Evolutionary conservation across 805 yeast genomes (phyloP), one percentile per base, ranked within the genome.

Genomic region (Candida odintsovae): DNA sequence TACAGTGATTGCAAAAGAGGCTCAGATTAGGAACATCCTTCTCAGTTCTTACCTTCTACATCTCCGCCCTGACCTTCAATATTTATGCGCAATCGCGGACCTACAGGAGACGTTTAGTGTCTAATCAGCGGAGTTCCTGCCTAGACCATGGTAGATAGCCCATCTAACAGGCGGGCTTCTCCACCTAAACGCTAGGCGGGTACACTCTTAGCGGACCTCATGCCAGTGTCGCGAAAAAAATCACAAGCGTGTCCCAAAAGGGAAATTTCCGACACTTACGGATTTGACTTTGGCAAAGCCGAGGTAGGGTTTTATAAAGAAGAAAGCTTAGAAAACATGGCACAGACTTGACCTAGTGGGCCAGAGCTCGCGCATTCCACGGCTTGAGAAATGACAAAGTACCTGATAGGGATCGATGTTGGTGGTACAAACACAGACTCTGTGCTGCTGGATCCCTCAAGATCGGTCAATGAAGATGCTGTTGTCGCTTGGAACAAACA

Each of bases 401-500:
- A 54, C 35, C 50, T 70, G 9, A 66, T 74, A 31, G 80, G 78
- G 21, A 70, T 75, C 18, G 79, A 75, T 54, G 78, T 75, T 38
- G 79, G 79, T 21, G 78, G 78, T 15, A 75, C 78, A 33, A 73
- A 73, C 60, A 72, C 78, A 1, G 78, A 75, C 55, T 65, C 73
- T 20, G 78, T 74, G 28, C 55, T 75, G 21, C 47, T 74, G 8
- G 71, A 73, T 44, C 73, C 77, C 1, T 40, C 61, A 6, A 38
- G 46, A 12, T 46, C 63, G 16, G 40, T 50, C 2, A 51, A 55
- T 2, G 45, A 53, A 29, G 56, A 63, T 33, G 70, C 73, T 0
- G 70, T 73, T 3, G 35, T 72, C 13, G 60, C 72, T 6, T 73
- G 68, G 69, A 62, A 71, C 49, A 74, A 74, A 50, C 64, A 73